Conservation (phyloP, 768 basidiomycete genomes). For the Lentinula sp. region DNA sequence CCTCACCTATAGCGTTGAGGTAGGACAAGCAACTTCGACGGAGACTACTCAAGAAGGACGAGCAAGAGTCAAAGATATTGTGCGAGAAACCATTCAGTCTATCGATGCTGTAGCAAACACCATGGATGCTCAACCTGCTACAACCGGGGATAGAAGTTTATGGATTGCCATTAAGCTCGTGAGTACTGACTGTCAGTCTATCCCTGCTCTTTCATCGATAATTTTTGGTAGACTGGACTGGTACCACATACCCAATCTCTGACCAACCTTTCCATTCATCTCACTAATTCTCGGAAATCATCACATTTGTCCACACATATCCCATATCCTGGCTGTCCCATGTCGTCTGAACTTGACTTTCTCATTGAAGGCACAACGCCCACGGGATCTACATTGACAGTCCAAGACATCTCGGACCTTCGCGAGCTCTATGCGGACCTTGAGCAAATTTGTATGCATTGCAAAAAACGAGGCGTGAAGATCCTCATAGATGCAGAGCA, state of each 20-base stretch:
- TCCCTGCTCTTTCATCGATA: neutral
- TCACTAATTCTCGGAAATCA: constrained; percentile 34
- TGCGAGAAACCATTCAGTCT: constrained; percentile 68
- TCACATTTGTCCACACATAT: constrained; percentile 19
- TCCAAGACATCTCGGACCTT: constrained; percentile 54
- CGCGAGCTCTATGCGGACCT: constrained; percentile 58
- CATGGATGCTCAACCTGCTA: constrained; percentile 42
- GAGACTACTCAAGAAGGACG: constrained; percentile 11
- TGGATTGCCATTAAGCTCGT: constrained; percentile 85
- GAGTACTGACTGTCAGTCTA: constrained; percentile 15
- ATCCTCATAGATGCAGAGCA: constrained; percentile 86
- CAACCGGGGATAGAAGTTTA: constrained; percentile 42
- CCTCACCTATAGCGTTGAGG: constrained; percentile 83
- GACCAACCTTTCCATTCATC: constrained; percentile 54
- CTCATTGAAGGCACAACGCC: constrained; percentile 22
- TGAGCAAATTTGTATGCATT: constrained; percentile 54
- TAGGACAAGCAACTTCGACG: constrained; percentile 51
- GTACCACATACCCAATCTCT: constrained; percentile 57
- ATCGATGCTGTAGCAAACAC: constrained; percentile 79
- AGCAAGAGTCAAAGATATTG: constrained; percentile 12
- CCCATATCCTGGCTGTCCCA: constrained; percentile 66
- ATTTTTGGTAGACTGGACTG: constrained; percentile 50
- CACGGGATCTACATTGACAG: constrained; percentile 25
- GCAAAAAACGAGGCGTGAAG: constrained; percentile 54
- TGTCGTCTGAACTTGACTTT: constrained; percentile 52